These are phyloP conservation scores for Sorghum bicolor DNA, from an alignment of 176 grass and related monocot genomes.

Conservation along the genomic window Sorghum_bicolor_NCBIv3 NC_012870.2:64951501-64952000, in stretches of 20 bases:
- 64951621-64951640: neutral
- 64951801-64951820: slow-evolving; percentile 5
- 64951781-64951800: slow-evolving; percentile 14
- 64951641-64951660: slow-evolving; percentile 24
- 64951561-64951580: neutral
- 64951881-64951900: neutral
- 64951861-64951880: neutral
- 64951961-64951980: neutral
- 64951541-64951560: neutral
- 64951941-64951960: slow-evolving; percentile 1
- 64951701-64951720: slow-evolving; percentile 32
- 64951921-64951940: neutral
- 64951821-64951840: slow-evolving; percentile 18
- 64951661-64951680: slow-evolving; percentile 43
- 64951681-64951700: slow-evolving; percentile 32
- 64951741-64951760: slow-evolving; percentile 7
- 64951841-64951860: neutral
- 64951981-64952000: neutral
- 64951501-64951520: slow-evolving; percentile 5
- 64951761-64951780: slow-evolving; percentile 3
- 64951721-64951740: slow-evolving; percentile 39
- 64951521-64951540: neutral
- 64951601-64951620: neutral
- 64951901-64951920: neutral
- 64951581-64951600: neutral